Evolutionary conservation across 2,329 filamentous ascomycete species (phyloP).

Genomic region (Ophiostoma montium): DNA sequence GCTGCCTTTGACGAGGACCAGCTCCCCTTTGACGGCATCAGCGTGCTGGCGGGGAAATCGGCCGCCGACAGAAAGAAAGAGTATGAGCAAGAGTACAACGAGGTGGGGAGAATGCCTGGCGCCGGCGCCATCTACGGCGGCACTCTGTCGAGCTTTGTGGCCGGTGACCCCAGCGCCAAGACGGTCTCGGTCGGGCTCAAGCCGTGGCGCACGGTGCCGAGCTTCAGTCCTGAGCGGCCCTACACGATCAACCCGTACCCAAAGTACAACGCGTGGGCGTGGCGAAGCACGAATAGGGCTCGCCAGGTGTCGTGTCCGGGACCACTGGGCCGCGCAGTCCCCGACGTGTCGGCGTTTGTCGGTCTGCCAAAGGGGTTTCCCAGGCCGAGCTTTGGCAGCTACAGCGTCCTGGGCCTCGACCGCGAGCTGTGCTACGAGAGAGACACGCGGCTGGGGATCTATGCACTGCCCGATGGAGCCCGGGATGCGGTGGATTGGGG

Average conservation of each 20-base stretch:
- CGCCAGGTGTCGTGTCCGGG: conserved; percentile 51
- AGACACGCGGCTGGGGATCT: conserved; percentile 54
- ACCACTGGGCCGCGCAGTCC: conserved; percentile 41
- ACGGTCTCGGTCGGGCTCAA: conserved; percentile 19
- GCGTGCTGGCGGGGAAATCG: not conserved
- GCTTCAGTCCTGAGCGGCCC: conserved; percentile 32
- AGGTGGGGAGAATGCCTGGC: conserved; percentile 21
- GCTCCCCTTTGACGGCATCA: conserved; percentile 5
- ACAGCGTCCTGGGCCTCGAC: conserved; percentile 45
- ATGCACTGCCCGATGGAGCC: conserved; percentile 40
- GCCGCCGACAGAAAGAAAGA: conserved; percentile 13
- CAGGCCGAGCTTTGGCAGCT: conserved; percentile 47
- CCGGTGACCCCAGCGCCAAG: conserved; percentile 21
- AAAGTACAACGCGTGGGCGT: conserved; percentile 48
- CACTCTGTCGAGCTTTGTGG: conserved; percentile 33
- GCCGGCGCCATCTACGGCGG: conserved; percentile 43
- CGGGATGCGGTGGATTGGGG: conserved; percentile 61
- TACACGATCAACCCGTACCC: conserved; percentile 58
- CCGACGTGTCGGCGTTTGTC: conserved; percentile 52
- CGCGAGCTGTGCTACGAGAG: conserved; percentile 52
- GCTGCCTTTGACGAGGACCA: conserved; percentile 2
- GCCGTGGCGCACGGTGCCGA: conserved; percentile 12
- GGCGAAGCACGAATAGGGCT: conserved; percentile 39
- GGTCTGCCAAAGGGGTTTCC: conserved; percentile 46
- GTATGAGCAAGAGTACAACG: conserved; percentile 28